Base-by-base conservation (phyloP, 176 grass and related monocot genomes). In the Neostapfia colusana region DNA sequence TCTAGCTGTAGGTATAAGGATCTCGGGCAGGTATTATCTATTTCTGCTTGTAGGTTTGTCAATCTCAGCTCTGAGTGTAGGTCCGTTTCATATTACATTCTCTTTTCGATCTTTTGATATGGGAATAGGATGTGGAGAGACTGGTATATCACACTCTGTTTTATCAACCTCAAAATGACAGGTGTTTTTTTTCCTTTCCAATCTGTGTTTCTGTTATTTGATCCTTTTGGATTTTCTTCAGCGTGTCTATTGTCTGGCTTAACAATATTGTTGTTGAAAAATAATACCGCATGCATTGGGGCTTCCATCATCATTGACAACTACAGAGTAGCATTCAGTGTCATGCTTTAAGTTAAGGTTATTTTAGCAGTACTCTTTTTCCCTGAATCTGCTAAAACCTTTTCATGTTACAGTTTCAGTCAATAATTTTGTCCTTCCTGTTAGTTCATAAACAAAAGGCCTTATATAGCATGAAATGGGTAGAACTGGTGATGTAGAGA, bases 391-490 rank as follows among this genome's bases (percentile, higher is more conserved):
- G 49, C 20, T 67, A 20, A 42, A 3, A 11, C 28, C n/a, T 44
- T 82, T 31, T 74, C 20, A 35, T 1, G 14, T 57, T 75, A 13
- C 20, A 61, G 38, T 24, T 71, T 57, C 8, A 8, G n/a, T 25
- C 4, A 50, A 57, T 57, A 44, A 44, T 54, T 34, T 61, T 69
- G 35, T 16, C 10, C 26, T 40, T 7, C 2, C 26, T 69, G 28
- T 15, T 76, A 36, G 15, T 70, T 58, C 36, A 12, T 77, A 72
- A 12, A 27, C 10, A 2, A 25, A 78, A 45, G 36, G 51, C 26
- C 5, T 65, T 67, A 56, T 72, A 13, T 75, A 70, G 48, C 65
- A 77, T 82, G 62, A 28, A 71, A n/a, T 77, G 58, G 72, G 42
- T 75, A 62, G 59, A 67, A 65, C 18, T 56, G 61, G 17, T 73